Evolutionary conservation across 331 rosid genomes (phyloP).

Genomic region (Prunus yedoensis): DNA sequence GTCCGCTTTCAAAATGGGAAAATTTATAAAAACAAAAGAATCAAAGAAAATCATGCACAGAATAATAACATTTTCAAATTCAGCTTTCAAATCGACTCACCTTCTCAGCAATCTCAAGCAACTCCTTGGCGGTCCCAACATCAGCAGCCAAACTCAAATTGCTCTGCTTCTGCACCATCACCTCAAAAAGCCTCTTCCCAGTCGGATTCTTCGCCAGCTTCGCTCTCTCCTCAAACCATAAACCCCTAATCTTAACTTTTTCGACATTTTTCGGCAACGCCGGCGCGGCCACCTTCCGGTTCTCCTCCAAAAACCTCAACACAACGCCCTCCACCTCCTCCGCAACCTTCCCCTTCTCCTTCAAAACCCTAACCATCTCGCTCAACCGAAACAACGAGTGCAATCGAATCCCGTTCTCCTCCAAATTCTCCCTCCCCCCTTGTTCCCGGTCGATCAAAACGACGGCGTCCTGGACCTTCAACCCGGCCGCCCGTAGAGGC

Average conservation of each 20-base stretch:
- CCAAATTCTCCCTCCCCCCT: constrained; percentile 87
- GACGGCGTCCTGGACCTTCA: constrained; percentile 70
- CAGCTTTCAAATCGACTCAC: constrained; percentile 23
- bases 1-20: neutral
- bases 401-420: constrained; percentile 66
- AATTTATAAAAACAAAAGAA: neutral
- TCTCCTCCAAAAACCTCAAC: constrained; percentile 60
- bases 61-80: neutral
- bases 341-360: constrained; percentile 62
- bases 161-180: constrained; percentile 73
- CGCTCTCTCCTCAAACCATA: constrained; percentile 62
- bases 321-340: constrained; percentile 57
- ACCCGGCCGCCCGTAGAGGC: constrained; percentile 65
- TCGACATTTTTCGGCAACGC: constrained; percentile 33
- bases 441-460: constrained; percentile 85
- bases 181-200: constrained; percentile 69
- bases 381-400: constrained; percentile 68
- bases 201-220: constrained; percentile 67
- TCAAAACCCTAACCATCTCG: constrained; percentile 81
- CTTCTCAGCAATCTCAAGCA: constrained; percentile 76
- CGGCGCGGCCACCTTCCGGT: constrained; percentile 58
- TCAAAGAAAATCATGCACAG: constrained; percentile 8
- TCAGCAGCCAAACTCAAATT: constrained; percentile 82
- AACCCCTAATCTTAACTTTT: constrained; percentile 32
- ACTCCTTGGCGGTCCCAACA: constrained; percentile 69